phyloP scores from a whole-genome alignment of 1,284 basidiomycete genomes.

The Kalmanozyma brasiliensis region DNA sequence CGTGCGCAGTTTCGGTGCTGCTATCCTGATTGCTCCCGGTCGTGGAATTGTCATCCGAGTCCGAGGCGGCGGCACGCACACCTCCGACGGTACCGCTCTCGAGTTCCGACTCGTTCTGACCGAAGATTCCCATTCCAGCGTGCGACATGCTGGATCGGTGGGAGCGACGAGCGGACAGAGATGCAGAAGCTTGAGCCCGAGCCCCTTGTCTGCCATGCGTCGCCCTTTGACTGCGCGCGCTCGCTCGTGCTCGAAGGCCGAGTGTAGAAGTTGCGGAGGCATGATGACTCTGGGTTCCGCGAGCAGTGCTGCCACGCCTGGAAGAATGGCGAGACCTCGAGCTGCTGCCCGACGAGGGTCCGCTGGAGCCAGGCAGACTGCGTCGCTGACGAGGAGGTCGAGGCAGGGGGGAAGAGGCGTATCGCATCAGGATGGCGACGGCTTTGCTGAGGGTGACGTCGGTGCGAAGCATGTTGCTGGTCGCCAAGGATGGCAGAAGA shows the following conservation, averaged over 20 bases:
- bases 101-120: constrained; percentile 48
- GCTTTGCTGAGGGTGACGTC: constrained; percentile 63
- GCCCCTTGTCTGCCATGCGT: not conserved
- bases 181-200: constrained; percentile 2
- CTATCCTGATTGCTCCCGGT: constrained; percentile 10
- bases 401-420: constrained; percentile 35
- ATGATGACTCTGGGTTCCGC: not conserved
- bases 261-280: not conserved
- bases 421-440: constrained; percentile 46
- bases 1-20: not conserved
- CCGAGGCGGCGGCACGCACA: constrained; percentile 36
- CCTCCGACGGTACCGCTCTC: constrained; percentile 56
- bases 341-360: constrained; percentile 14
- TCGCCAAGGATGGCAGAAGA: constrained; percentile 41
- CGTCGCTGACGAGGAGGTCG: constrained; percentile 23
- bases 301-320: constrained; percentile 2
- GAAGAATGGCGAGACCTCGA: constrained; percentile 9
- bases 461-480: constrained; percentile 46
- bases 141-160: constrained; percentile 7
- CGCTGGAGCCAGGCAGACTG: constrained; percentile 6
- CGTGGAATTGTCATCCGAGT: constrained; percentile 30
- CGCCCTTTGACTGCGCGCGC: constrained; percentile 5
- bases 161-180: constrained; percentile 6
- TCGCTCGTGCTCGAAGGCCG: constrained; percentile 5
- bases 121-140: constrained; percentile 48